phyloP scores from a whole-genome alignment of 768 basidiomycete species.

The Trametes maxima region DNA sequence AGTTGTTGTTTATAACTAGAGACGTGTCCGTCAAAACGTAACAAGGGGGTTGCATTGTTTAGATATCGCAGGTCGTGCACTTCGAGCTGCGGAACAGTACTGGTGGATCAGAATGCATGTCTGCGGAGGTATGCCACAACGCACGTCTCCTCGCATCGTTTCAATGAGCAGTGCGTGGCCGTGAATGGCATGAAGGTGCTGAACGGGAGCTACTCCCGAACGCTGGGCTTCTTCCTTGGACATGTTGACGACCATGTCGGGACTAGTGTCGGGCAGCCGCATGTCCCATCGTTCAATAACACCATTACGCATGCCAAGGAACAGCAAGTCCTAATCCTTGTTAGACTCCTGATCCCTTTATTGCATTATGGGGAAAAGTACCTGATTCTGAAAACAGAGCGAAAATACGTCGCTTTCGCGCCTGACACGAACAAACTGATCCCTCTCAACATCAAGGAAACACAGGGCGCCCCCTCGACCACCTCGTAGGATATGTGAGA shows the following conservation, averaged over 20 bases:
- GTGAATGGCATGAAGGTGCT: conserved; percentile 51
- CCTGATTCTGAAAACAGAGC: conserved; percentile 8
- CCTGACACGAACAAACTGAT: conserved; percentile 2
- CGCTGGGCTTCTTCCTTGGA: neutral
- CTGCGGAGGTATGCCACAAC: conserved; percentile 23
- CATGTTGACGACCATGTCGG: conserved; percentile 14
- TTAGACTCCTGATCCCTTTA: neutral
- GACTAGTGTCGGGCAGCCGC: conserved; percentile 1
- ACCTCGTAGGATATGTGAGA: neutral
- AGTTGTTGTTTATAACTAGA: conserved; percentile 54
- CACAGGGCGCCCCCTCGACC: conserved; percentile 5
- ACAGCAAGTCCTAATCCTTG: conserved; percentile 16
- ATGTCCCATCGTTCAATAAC: conserved; percentile 21
- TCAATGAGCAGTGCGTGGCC: conserved; percentile 58
- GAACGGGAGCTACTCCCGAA: conserved; percentile 45
- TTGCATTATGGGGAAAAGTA: neutral
- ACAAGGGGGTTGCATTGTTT: conserved; percentile 44
- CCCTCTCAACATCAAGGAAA: conserved; percentile 13
- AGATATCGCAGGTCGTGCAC: conserved; percentile 65
- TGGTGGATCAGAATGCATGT: neutral
- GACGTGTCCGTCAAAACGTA: conserved; percentile 56
- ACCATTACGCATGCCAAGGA: conserved; percentile 23
- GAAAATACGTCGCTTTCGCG: conserved; percentile 15
- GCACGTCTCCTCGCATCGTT: conserved; percentile 62
- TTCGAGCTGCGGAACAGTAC: conserved; percentile 48